Percentiles rank a stretch among this genome's conserved stretches.
These are phyloP conservation scores for Kappamyces sp. DNA, from an alignment of 192 early-diverging fungal species.

Conservation along the genomic window DNA sequence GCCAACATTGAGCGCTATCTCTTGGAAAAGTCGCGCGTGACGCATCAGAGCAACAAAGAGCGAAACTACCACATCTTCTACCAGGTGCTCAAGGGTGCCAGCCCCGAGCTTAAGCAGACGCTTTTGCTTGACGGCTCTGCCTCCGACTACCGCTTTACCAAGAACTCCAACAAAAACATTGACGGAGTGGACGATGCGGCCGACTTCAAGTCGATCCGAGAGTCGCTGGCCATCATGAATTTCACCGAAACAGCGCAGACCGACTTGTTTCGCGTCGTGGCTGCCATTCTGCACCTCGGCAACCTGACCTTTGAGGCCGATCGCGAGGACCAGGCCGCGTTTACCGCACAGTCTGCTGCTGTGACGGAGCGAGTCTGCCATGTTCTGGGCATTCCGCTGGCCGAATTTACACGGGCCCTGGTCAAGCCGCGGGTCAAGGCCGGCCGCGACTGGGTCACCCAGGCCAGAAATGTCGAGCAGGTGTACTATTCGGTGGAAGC, in stretches of 20 bases:
- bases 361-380: conserved; percentile 88
- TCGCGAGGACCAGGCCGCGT: conserved; percentile 80
- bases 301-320: conserved; percentile 79
- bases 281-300: conserved; percentile 87
- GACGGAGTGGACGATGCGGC: conserved; percentile 86
- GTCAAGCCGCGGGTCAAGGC: conserved; percentile 90
- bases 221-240: conserved; percentile 78
- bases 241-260: conserved; percentile 70
- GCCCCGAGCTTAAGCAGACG: conserved; percentile 63
- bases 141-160: conserved; percentile 79
- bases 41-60: conserved; percentile 84
- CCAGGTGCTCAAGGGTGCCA: conserved; percentile 88
- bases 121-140: conserved; percentile 46
- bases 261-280: conserved; percentile 76
- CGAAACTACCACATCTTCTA: conserved; percentile 98
- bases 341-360: conserved; percentile 61
- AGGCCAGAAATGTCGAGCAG: conserved; percentile 80
- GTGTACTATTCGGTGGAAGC: conserved; percentile 87
- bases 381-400: conserved; percentile 81
- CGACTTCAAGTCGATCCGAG: conserved; percentile 71
- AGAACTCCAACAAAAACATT: conserved; percentile 78
- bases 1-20: conserved; percentile 97
- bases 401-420: conserved; percentile 80
- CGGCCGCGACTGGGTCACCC: conserved; percentile 92
- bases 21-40: conserved; percentile 94